Percentiles rank a stretch among this genome's conserved stretches.
Evolutionary conservation across 495 filamentous ascomycete species (phyloP).

Genomic region (Trichoderma gamsii): DNA sequence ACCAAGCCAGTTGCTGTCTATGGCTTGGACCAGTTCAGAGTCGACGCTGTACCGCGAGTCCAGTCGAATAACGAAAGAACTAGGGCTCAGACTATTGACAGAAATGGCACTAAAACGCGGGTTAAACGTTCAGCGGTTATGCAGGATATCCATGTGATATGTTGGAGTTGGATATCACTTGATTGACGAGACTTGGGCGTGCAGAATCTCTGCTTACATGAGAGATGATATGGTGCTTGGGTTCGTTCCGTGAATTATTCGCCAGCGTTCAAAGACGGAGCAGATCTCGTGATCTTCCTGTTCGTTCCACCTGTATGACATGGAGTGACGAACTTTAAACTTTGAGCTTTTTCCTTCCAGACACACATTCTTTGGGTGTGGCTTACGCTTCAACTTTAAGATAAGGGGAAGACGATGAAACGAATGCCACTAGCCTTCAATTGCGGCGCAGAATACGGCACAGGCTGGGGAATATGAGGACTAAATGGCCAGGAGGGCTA

Average conservation of each 20-base stretch:
- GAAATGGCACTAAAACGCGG: background rate
- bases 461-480: background rate
- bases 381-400: slow-evolving; percentile 2
- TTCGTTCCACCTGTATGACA: background rate
- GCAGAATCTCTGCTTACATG: background rate
- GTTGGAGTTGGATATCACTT: background rate
- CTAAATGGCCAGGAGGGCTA: background rate
- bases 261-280: background rate
- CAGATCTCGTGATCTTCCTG: background rate
- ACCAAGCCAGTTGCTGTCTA: background rate
- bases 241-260: background rate
- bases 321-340: background rate
- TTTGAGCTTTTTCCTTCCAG: background rate
- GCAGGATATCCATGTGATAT: background rate
- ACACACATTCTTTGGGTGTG: background rate
- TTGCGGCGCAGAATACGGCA: background rate
- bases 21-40: background rate
- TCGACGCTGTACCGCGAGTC: background rate
- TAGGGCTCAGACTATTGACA: background rate
- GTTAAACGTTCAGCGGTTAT: background rate
- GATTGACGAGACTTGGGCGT: background rate
- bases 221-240: background rate
- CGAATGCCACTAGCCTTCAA: background rate
- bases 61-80: background rate
- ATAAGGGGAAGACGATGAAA: background rate